phyloP scores from a whole-genome alignment of 805 yeast species.

The Wickerhamiella siamensis region DNA sequence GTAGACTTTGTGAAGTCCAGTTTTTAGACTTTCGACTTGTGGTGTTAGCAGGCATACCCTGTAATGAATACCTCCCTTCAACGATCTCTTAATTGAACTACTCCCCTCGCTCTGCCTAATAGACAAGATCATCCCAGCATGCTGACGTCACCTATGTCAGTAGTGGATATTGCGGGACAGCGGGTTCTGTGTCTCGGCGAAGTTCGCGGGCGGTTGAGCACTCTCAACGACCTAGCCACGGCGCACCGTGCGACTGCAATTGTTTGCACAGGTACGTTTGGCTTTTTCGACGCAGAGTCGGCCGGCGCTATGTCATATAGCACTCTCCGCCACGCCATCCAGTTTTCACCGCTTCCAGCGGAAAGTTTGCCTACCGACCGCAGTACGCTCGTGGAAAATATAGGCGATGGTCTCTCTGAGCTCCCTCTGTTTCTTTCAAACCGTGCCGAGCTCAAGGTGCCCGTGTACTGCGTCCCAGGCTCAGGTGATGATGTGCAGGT shows the following conservation, averaged over 20 bases:
- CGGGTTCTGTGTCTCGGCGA: constrained; percentile 41
- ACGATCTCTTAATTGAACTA: no score
- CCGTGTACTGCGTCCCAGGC: constrained; percentile 68
- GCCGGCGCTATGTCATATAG: constrained; percentile 37
- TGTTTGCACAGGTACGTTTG: constrained; percentile 67
- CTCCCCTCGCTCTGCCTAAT: no score
- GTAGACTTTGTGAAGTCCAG: no score
- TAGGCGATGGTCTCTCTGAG: constrained; percentile 35
- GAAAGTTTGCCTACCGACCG: background rate
- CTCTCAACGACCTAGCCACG: constrained; percentile 36
- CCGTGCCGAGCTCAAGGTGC: constrained; percentile 32
- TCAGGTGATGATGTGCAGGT: constrained; percentile 62
- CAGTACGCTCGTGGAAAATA: constrained; percentile 25
- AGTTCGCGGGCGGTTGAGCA: constrained; percentile 37
- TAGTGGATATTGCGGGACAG: constrained; percentile 17
- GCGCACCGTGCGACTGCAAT: constrained; percentile 36
- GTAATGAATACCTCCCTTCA: no score
- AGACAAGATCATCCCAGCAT: no score
- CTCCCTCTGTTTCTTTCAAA: constrained; percentile 36
- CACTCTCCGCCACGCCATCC: constrained; percentile 44
- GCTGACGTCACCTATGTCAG: background rate
- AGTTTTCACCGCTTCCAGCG: constrained; percentile 36
- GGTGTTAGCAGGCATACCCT: no score
- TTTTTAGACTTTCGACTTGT: no score
- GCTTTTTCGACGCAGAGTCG: constrained; percentile 51